Evolutionary conservation across 306 rosid genomes (phyloP), one percentile per base, ranked within the genome.

Genomic region (Citrullus amarus): DNA sequence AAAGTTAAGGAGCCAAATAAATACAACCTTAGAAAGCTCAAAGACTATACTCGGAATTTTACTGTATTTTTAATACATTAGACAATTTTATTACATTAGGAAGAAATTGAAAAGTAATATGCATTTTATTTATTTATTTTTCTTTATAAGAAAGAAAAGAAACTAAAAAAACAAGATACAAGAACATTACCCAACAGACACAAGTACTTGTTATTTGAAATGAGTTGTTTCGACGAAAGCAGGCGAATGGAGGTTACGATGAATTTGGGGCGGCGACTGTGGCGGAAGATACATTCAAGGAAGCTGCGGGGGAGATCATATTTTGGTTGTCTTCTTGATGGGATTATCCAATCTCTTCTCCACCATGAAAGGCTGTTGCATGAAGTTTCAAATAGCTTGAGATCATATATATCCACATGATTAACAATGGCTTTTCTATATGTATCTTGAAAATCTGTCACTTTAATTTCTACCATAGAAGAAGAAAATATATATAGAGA

Each of bases 301-400:
- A 84, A 69, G 97, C 90, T 11, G 89, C 89, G 0, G 79, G 32
- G 15, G 97, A 93, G 81, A 87, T 93, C 46, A 78, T 66, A 41
- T 7, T 78, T 1, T 82, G 81, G 85, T 44, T 87, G 17, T 60
- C 85, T 63, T 79, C 83, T 9, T 83, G 61, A 80, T 75, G 25
- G 12, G 38, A 22, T 13, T 43, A 30, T 43, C 75, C 3, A 36
- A 17, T 12, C 54, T 48, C 39, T 12, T 20, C 54, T 68, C 34
- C 18, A 20, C 30, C 75, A 68, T 68, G 34, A 11, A 68, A 68
- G 75, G 75, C 3, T 20, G 8, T 9, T n/a, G 50, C 8, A 67
- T 67, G 53, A 39, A 67, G 53, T 41, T 67, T 41, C 16, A 65
- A 46, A 62, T 43, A 14, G 43, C 41, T 32, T 65, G 48, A 48